Percentiles rank a stretch among this genome's conserved stretches.
These are phyloP conservation scores for Aspergillus proliferans DNA, from an alignment of 2,329 filamentous ascomycete species.

Conservation along the genomic window DNA sequence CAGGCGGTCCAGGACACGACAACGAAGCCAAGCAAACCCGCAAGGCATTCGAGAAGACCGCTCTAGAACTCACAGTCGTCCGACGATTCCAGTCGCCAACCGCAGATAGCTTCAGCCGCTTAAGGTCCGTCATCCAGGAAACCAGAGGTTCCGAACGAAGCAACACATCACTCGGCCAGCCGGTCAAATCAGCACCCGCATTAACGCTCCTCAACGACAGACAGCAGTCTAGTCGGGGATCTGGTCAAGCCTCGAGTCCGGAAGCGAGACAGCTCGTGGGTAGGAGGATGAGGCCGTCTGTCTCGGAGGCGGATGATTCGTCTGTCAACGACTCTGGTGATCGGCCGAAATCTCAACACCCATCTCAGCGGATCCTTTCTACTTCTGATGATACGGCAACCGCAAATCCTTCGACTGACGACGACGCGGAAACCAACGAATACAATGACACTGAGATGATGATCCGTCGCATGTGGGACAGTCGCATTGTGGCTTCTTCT, in stretches of 20 bases:
- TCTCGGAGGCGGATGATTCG: conserved; percentile 23
- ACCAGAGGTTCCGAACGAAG: conserved; percentile 10
- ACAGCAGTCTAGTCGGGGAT: conserved; percentile 8
- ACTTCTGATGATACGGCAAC: conserved; percentile 28
- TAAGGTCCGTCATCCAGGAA: conserved; percentile 24
- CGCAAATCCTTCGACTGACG: conserved; percentile 12
- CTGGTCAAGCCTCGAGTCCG: conserved; percentile 14
- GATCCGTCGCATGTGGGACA: conserved; percentile 40
- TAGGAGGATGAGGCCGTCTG: conserved; percentile 15
- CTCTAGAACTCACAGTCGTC: conserved; percentile 40
- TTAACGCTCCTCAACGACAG: conserved; percentile 24
- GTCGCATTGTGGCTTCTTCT: conserved; percentile 33
- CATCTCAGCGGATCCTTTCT: conserved; percentile 29
- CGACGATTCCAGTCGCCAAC: conserved; percentile 41
- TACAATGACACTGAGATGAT: conserved; percentile 32
- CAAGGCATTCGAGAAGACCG: conserved; percentile 40
- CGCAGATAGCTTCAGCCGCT: conserved; percentile 36
- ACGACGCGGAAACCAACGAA: conserved; percentile 19
- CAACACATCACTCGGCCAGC: conserved; percentile 21
- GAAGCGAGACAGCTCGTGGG: conserved; percentile 18
- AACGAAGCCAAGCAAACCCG: conserved; percentile 35
- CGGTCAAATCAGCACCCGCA: conserved; percentile 31
- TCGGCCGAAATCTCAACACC: conserved; percentile 21
- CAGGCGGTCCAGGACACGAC: conserved; percentile 24
- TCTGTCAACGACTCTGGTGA: conserved; percentile 14